A percentile compares a stretch with the other conserved stretches of the same genome.
Evolutionary conservation across 1,284 basidiomycete genomes (phyloP).

Genomic region (Pascua guehoae): DNA sequence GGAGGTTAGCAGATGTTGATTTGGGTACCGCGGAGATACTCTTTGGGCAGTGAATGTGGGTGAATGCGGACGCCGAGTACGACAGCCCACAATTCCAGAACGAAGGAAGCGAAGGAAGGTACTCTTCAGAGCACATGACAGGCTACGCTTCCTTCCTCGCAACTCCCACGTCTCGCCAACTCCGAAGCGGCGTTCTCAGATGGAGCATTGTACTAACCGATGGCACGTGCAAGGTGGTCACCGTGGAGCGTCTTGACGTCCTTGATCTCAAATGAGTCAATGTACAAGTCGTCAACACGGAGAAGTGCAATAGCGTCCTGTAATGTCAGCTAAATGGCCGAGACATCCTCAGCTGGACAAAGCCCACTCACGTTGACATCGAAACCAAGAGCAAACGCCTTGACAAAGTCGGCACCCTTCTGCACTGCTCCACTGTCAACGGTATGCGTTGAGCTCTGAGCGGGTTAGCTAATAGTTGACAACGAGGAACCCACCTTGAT

Average conservation of each 20-base stretch:
- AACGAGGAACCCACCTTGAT: conserved; percentile 65
- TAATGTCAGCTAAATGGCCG: neutral
- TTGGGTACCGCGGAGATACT: neutral
- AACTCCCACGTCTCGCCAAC: too few species aligned
- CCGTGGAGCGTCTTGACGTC: conserved; percentile 97
- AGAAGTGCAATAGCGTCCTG: conserved; percentile 94
- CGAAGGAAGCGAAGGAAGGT: too few species aligned
- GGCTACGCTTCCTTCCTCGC: too few species aligned
- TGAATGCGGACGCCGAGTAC: too few species aligned
- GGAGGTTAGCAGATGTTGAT: conserved; percentile 5
- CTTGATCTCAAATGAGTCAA: conserved; percentile 98
- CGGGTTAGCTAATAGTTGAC: neutral
- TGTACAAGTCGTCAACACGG: conserved; percentile 91
- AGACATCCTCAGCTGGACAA: neutral
- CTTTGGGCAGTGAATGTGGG: too few species aligned
- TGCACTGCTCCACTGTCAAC: conserved; percentile 87
- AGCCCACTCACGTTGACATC: conserved; percentile 70
- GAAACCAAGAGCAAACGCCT: conserved; percentile 91
- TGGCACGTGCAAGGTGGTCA: conserved; percentile 92
- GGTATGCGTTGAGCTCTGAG: conserved; percentile 88
- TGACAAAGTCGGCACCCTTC: conserved; percentile 97
- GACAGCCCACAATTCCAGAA: too few species aligned
- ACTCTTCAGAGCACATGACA: too few species aligned
- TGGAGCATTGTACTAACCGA: conserved; percentile 58
- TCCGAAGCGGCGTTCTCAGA: too few species aligned